phyloP scores from a whole-genome alignment of 495 filamentous ascomycete genomes.

The Bathelium albidoporum region DNA sequence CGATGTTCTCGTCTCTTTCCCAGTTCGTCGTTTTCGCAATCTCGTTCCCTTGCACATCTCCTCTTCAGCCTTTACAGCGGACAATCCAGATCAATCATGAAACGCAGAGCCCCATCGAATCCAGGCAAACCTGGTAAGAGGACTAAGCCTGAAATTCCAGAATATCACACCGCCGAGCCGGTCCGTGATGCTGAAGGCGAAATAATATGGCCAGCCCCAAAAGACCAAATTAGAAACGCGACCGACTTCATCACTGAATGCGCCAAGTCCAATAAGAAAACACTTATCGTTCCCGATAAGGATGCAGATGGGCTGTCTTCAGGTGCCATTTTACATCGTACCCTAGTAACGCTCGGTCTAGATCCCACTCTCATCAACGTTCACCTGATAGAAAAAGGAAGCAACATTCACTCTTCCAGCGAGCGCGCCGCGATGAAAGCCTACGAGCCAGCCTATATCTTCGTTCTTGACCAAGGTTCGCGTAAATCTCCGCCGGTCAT shows the following conservation, averaged over 20 bases:
- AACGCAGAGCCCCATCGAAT: not conserved
- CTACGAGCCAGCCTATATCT: slow-evolving; percentile 40
- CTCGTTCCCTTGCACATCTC: not conserved
- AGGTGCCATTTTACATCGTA: slow-evolving; percentile 46
- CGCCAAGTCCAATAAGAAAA: slow-evolving; percentile 22
- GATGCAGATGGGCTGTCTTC: slow-evolving; percentile 52
- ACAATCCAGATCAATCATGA: not conserved
- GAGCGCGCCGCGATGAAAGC: slow-evolving; percentile 39
- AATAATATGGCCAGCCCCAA: slow-evolving; percentile 46
- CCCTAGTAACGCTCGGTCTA: slow-evolving; percentile 42
- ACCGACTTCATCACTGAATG: slow-evolving; percentile 38
- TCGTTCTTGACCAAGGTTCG: slow-evolving; percentile 52
- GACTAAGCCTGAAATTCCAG: slow-evolving; percentile 21
- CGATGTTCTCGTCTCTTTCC: not conserved
- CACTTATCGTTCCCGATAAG: slow-evolving; percentile 49
- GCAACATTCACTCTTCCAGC: slow-evolving; percentile 38
- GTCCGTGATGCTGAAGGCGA: slow-evolving; percentile 33
- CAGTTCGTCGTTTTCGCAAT: not conserved
- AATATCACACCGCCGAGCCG: slow-evolving; percentile 28
- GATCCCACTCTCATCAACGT: slow-evolving; percentile 35
- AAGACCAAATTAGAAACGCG: slow-evolving; percentile 37
- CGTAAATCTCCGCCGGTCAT: slow-evolving; percentile 39
- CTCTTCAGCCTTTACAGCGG: not conserved
- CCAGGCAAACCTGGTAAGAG: slow-evolving; percentile 18
- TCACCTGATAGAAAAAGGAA: slow-evolving; percentile 44